A percentile compares a stretch with the other conserved stretches of the same genome.
Evolutionary conservation across 208 protist genomes (phyloP).

Genomic region (Trypanosomatidae sp.): DNA sequence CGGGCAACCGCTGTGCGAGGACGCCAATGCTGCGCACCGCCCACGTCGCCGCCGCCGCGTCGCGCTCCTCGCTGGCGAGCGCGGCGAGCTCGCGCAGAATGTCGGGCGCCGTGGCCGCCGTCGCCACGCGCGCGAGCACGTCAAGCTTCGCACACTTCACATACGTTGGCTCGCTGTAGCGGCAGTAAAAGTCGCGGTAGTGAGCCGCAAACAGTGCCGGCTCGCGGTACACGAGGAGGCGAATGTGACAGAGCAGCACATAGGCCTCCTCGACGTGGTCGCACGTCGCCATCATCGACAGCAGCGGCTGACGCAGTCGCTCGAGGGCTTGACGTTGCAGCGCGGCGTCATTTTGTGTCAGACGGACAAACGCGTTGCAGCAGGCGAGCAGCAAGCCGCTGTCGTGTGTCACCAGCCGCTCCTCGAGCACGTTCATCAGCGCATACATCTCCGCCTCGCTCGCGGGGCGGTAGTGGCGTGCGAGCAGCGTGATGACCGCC

Average conservation of each 20-base stretch:
- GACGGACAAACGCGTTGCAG: slow-evolving; percentile 71
- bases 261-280: too few species aligned
- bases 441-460: slow-evolving; percentile 83
- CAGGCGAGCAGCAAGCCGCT: slow-evolving; percentile 74
- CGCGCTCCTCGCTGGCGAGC: slow-evolving; percentile 20
- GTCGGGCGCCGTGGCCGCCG: slow-evolving; percentile 16
- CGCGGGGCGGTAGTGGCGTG: slow-evolving; percentile 36
- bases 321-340: slow-evolving; percentile 60
- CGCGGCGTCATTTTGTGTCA: slow-evolving; percentile 70
- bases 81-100: slow-evolving; percentile 78
- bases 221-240: slow-evolving; percentile 47
- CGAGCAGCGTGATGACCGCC: slow-evolving; percentile 56
- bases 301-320: too few species aligned
- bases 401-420: slow-evolving; percentile 77
- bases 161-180: slow-evolving; percentile 66
- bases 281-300: too few species aligned
- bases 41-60: slow-evolving; percentile 7
- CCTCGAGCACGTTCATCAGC: slow-evolving; percentile 90
- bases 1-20: slow-evolving; percentile 3
- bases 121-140: slow-evolving; percentile 45
- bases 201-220: slow-evolving; percentile 39
- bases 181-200: slow-evolving; percentile 49
- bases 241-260: slow-evolving; percentile 67
- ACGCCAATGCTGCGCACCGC: too few species aligned
- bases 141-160: slow-evolving; percentile 82